These are phyloP conservation scores for Saccharomyces hybrid DNA, from an alignment of 1,139 yeast species.

Conservation along the genomic window DNA sequence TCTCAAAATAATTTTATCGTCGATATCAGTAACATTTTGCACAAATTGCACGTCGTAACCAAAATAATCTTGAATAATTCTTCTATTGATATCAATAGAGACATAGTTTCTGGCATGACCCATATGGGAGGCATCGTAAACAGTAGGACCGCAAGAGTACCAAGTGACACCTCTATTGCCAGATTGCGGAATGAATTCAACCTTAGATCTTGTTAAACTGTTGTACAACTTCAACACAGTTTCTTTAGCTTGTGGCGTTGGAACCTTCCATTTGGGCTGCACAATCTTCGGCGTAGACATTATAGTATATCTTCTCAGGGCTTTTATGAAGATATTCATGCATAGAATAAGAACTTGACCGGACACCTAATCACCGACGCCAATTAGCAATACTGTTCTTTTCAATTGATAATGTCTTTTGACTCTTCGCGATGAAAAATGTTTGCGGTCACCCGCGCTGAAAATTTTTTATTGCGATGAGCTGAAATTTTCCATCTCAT, in stretches of 20 bases:
- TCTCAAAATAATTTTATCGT: slow-evolving; percentile 89
- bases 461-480: slow-evolving; percentile 3
- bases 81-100: slow-evolving; percentile 83
- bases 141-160: slow-evolving; percentile 99
- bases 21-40: slow-evolving; percentile 96
- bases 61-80: slow-evolving; percentile 81
- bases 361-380: not conserved
- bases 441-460: not conserved
- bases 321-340: slow-evolving; percentile 5
- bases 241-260: slow-evolving; percentile 9
- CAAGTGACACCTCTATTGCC: slow-evolving; percentile 62
- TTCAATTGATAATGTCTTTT: not conserved
- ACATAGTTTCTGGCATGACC: slow-evolving; percentile 99
- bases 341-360: not conserved
- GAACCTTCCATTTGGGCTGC: slow-evolving; percentile 25
- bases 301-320: slow-evolving; percentile 1
- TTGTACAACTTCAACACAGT: slow-evolving; percentile 50
- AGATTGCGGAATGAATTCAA: slow-evolving; percentile 58
- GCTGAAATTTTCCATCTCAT: slow-evolving; percentile 3
- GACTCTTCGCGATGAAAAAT: not conserved
- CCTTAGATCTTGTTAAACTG: slow-evolving; percentile 75
- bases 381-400: not conserved
- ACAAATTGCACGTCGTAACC: slow-evolving; percentile 81
- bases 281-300: slow-evolving; percentile 39
- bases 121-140: slow-evolving; percentile 95